Evolutionary conservation across 306 rosid species (phyloP).

Genomic region (Canavalia gladiata): DNA sequence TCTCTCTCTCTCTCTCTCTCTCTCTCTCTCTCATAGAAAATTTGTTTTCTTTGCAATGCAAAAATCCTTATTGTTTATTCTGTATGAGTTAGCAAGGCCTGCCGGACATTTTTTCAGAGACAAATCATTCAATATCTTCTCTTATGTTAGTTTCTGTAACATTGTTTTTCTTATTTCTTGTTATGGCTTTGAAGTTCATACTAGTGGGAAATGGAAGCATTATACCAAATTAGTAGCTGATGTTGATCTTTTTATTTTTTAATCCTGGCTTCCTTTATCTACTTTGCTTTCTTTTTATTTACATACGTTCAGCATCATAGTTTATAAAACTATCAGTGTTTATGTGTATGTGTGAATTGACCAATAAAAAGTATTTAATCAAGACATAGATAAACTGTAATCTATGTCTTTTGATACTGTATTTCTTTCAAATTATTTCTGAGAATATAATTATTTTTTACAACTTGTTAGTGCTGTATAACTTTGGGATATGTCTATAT

Average conservation of each 20-base stretch:
- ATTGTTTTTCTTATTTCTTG: not conserved
- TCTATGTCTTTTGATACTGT: conserved; percentile 15
- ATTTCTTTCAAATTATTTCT: conserved; percentile 12
- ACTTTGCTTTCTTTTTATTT: not conserved
- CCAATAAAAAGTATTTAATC: conserved; percentile 7
- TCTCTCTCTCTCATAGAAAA: not conserved
- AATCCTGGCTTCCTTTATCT: not conserved
- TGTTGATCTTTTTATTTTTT: not conserved
- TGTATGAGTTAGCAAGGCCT: not conserved
- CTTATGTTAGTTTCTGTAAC: not conserved
- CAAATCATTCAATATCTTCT: not conserved
- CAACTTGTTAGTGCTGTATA: not conserved
- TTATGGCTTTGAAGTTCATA: conserved; percentile 23
- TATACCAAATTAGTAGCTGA: not conserved
- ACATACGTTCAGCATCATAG: not conserved
- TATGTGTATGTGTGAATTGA: not conserved
- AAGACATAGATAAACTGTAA: conserved; percentile 18
- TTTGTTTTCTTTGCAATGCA: not conserved
- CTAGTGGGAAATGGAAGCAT: conserved; percentile 15
- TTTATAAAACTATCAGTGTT: not conserved
- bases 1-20: conserved; percentile 8
- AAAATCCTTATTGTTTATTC: not conserved
- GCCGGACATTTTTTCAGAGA: not conserved
- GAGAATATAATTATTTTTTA: not conserved
- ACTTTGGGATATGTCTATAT: conserved; percentile 32